phyloP scores from a whole-genome alignment of 1,139 yeast genomes.

The Candida glucosophila region DNA sequence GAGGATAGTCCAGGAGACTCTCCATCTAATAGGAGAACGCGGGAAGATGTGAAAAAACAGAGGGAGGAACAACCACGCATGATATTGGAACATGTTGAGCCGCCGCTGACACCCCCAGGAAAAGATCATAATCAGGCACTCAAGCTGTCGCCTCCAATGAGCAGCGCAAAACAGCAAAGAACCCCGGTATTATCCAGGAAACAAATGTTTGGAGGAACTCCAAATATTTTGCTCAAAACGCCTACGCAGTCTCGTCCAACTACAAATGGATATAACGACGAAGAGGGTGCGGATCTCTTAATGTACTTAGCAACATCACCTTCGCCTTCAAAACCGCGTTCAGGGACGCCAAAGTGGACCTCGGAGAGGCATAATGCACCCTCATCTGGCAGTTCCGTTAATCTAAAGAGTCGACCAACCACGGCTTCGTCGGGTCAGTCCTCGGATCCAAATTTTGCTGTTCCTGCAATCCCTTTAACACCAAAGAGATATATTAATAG shows the following conservation, averaged over 20 bases:
- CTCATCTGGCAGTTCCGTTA: conserved; percentile 11
- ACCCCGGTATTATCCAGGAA: conserved; percentile 28
- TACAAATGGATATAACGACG: conserved; percentile 29
- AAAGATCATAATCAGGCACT: conserved; percentile 12
- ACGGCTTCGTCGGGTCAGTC: conserved; percentile 10
- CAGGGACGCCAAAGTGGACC: conserved; percentile 20
- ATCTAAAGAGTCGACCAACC: conserved; percentile 29
- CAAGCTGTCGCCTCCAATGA: conserved; percentile 32
- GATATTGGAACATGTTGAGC: conserved; percentile 28
- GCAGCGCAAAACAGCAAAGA: conserved; percentile 15
- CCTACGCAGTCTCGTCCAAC: conserved; percentile 24
- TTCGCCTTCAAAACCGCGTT: conserved; percentile 50
- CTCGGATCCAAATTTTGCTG: conserved; percentile 29
- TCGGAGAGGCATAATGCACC: background rate
- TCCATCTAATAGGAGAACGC: conserved; percentile 4
- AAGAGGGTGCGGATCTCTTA: conserved; percentile 77
- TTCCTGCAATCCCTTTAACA: conserved; percentile 37
- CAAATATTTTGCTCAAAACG: conserved; percentile 21
- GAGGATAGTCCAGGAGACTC: conserved; percentile 1
- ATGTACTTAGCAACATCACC: conserved; percentile 84
- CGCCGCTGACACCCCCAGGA: conserved; percentile 21
- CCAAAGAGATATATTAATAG: conserved; percentile 32
- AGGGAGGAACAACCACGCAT: conserved; percentile 25
- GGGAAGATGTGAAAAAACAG: conserved; percentile 29
- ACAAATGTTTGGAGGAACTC: conserved; percentile 10